Evolutionary conservation across 495 filamentous ascomycete species (phyloP), one percentile per base, ranked within the genome.

Genomic region (Podospora pseudopauciseta): DNA sequence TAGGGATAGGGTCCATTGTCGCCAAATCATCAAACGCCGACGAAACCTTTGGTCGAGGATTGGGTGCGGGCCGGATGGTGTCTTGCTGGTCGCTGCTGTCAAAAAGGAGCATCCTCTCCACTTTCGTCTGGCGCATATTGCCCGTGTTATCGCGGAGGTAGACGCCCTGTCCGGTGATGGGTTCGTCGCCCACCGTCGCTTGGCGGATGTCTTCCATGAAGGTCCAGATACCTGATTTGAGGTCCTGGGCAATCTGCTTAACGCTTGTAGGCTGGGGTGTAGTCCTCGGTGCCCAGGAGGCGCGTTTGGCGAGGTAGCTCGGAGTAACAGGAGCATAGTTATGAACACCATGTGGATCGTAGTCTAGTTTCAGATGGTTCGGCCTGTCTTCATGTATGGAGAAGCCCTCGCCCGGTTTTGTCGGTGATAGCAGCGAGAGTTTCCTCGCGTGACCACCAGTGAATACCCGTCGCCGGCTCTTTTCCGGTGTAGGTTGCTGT

Each of bases 171-270:
- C 85, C 88, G 65, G 82, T 87, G 67, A 92, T 87, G 13, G 87
- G 91, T 78, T 98, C 95, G 34, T 98, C 95, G 54, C 94, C 95
- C 15, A 97, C 92, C 2, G 95, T 96, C 16, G 92, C 95, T 79
- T 99, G 95, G 70, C 93, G 85, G 28, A 99, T 85, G 77, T 98
- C 95, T 74, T 98, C 95, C 68, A 97, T 85, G 77, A 98, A 99
- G 16, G 92, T 97, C 92, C 92, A 95, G n/a, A 98, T 80, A 0
- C 95, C 95, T 55, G 93, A 88, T 69, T 89, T 89, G 72, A 99
- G 86, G 77, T 96, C 95, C 9, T 90, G 91, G 2, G 95, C 94
- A 77, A 98, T 91, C 75, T 96, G 92, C 74, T 93, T 93, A 60
- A 86, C 80, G 18, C 75, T 81, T 34, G 75, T 65, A 13, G 73